These are phyloP conservation scores for Aspergillus caelatus DNA, from an alignment of 2,329 filamentous ascomycete genomes.

Conservation along the genomic window DNA sequence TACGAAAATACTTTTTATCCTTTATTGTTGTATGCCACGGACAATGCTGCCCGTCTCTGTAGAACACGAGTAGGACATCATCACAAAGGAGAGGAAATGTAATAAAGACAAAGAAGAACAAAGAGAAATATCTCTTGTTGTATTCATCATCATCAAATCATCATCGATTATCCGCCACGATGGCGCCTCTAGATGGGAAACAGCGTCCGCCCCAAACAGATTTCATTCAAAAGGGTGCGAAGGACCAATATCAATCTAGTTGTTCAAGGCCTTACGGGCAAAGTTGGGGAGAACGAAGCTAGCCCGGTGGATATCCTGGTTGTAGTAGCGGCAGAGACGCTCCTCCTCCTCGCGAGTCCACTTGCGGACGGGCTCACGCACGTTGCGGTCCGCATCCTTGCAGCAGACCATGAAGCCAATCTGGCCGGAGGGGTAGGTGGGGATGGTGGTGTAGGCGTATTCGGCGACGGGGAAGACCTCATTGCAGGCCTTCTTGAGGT, in stretches of 20 bases:
- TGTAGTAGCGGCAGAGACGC: slow-evolving; percentile 95
- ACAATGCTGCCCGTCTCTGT: background rate
- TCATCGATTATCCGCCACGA: slow-evolving; percentile 17
- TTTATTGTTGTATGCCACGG: background rate
- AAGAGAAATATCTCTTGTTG: slow-evolving; percentile 9
- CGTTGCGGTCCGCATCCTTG: slow-evolving; percentile 85
- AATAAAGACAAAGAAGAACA: background rate
- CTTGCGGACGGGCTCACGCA: slow-evolving; percentile 79
- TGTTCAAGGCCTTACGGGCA: slow-evolving; percentile 70
- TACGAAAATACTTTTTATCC: background rate
- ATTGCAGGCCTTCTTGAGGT: slow-evolving; percentile 95
- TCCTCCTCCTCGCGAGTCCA: slow-evolving; percentile 89
- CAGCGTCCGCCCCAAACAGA: slow-evolving; percentile 11
- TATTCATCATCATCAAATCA: slow-evolving; percentile 25
- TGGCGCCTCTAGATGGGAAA: slow-evolving; percentile 13
- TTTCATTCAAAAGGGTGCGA: slow-evolving; percentile 7
- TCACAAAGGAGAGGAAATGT: background rate
- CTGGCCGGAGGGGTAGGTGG: slow-evolving; percentile 97
- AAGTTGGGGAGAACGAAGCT: slow-evolving; percentile 93
- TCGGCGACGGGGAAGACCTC: slow-evolving; percentile 97
- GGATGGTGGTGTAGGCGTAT: slow-evolving; percentile 98
- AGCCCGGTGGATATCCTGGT: slow-evolving; percentile 92
- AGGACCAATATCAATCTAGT: slow-evolving; percentile 4
- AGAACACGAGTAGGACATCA: background rate
- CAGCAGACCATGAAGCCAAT: slow-evolving; percentile 99